Evolutionary conservation across 1,284 basidiomycete genomes (phyloP), one percentile per base, ranked within the genome.

Genomic region (Rhizoctonia solani): DNA sequence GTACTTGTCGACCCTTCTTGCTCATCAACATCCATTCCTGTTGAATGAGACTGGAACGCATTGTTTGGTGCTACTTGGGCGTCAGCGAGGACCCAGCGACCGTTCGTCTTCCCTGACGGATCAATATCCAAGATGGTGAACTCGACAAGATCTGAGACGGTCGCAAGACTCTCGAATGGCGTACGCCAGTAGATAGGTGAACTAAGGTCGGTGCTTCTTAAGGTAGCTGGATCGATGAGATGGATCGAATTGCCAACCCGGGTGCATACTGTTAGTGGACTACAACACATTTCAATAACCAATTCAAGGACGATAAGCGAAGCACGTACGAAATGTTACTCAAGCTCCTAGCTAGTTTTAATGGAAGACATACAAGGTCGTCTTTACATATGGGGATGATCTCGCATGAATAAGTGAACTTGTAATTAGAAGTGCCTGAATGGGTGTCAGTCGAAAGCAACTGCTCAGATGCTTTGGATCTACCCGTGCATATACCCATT

Each of bases 301-400:
- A n/a, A 39, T 19, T 21, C 4, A n/a, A 32, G 19, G 21, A 6
- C 46, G 30, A 9, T 9, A 29, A 49, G 13, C 29, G 19, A 23
- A 29, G n/a, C 5, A 73, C 77, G 69, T 69, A 79, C 79, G 78
- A 86, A 76, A 99, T 96, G 80, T 95, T 97, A 74, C 89, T 87
- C 70, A 97, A 82, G 32, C 85, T 80, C 25, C 89, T 87, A 0
- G 96, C 95, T 72, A 90, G 86, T 74, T 91, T 91, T 21, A 81
- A 79, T 2, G 95, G 93, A 42, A 99, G 82, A 76, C 92, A 95
- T 37, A 98, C 90, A 42, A 99, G 85, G 77, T 99, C 96, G 76
- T 99, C 96, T 78, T 98, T 98, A 82, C 96, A 99, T 69, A 99
- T 87, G 0, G 96, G 95, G 4, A 91, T 87, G 73, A 99, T 97